Evolutionary conservation across 1,284 basidiomycete genomes (phyloP).

Genomic region (Chiua sp.): DNA sequence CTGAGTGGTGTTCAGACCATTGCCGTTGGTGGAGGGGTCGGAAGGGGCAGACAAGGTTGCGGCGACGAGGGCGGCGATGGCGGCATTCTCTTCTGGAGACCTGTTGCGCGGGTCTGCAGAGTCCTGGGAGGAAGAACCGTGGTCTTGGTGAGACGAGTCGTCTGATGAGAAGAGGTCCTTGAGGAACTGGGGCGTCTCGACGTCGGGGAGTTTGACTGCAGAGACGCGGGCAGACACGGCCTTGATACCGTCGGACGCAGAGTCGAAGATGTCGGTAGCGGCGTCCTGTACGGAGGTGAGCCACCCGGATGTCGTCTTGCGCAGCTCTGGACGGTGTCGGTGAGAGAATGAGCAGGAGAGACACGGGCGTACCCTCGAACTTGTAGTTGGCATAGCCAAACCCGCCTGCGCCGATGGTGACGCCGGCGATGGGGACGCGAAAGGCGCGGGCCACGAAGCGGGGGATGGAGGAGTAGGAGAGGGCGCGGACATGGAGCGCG

Average conservation of each 20-base stretch:
- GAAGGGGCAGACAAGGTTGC: conserved; percentile 77
- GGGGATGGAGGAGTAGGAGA: conserved; percentile 87
- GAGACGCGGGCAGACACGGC: conserved; percentile 61
- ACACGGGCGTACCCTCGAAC: conserved; percentile 75
- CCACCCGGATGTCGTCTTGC: conserved; percentile 70
- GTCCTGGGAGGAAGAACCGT: conserved; percentile 32
- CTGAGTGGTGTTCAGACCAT: conserved; percentile 49
- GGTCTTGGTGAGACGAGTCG: conserved; percentile 29
- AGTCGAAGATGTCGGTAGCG: conserved; percentile 67
- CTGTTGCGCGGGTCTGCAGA: conserved; percentile 35
- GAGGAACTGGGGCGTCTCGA: conserved; percentile 74
- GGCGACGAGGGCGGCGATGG: conserved; percentile 74
- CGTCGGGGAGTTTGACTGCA: conserved; percentile 65
- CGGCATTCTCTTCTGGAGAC: conserved; percentile 61
- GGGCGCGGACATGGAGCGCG: conserved; percentile 72
- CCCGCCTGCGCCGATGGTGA: conserved; percentile 88
- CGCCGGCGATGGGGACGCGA: conserved; percentile 83
- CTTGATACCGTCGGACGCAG: conserved; percentile 70
- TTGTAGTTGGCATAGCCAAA: conserved; percentile 94
- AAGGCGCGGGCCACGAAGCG: conserved; percentile 85
- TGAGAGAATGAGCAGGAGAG: accelerated
- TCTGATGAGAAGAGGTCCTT: conserved; percentile 66
- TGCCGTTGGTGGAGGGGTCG: conserved; percentile 54
- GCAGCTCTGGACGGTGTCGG: conserved; percentile 57
- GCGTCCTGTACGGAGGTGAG: conserved; percentile 69